Evolutionary conservation across 352 stramenopile genomes (phyloP).

Genomic region (Phytophthora citrophthora): DNA sequence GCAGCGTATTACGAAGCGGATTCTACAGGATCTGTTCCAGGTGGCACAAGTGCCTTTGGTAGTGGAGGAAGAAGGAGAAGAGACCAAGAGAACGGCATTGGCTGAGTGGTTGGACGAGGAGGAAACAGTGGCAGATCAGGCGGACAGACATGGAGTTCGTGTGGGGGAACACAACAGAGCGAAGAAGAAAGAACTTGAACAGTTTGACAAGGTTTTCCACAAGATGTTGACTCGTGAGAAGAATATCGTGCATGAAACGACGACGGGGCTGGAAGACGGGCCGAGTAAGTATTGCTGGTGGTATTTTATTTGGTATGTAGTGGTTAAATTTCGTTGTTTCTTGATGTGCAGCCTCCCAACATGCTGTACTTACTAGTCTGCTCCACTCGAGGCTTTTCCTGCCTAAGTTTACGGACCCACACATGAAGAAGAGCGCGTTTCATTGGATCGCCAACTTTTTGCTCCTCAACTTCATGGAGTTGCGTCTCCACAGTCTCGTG

Average conservation of each 20-base stretch:
- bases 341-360: slow-evolving; percentile 45
- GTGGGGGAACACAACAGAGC: slow-evolving; percentile 51
- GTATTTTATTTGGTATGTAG: not conserved
- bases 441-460: slow-evolving; percentile 81
- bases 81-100: slow-evolving; percentile 42
- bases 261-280: slow-evolving; percentile 77
- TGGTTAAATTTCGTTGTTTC: not conserved
- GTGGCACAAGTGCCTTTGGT: slow-evolving; percentile 59
- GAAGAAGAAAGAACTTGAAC: slow-evolving; percentile 44
- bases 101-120: slow-evolving; percentile 62
- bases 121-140: slow-evolving; percentile 41
- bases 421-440: slow-evolving; percentile 69
- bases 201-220: slow-evolving; percentile 71
- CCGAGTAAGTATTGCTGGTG: slow-evolving; percentile 44
- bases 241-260: slow-evolving; percentile 75
- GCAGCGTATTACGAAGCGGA: slow-evolving; percentile 68
- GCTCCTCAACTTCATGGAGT: slow-evolving; percentile 85
- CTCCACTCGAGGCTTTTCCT: slow-evolving; percentile 67
- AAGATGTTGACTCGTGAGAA: slow-evolving; percentile 73
- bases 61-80: slow-evolving; percentile 8
- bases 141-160: slow-evolving; percentile 38
- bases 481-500: slow-evolving; percentile 78
- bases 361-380: slow-evolving; percentile 67
- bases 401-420: slow-evolving; percentile 55
- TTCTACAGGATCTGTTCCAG: slow-evolving; percentile 66